Evolutionary conservation across 2,329 filamentous ascomycete species (phyloP), one percentile per base, ranked within the genome.

Genomic region (Coniochaeta sp.): DNA sequence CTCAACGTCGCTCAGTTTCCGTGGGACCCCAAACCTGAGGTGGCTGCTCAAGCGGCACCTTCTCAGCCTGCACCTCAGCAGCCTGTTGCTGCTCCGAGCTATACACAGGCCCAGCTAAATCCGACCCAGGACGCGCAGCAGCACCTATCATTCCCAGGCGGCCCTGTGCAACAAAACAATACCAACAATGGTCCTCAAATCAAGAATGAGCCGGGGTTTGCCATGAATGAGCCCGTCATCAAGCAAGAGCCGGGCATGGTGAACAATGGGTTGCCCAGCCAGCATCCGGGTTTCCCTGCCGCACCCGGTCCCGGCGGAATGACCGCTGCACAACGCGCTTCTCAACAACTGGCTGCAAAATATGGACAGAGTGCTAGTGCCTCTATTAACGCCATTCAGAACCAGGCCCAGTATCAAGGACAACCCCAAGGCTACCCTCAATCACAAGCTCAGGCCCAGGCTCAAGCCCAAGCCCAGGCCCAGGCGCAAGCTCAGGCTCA

Each of bases 1-100:
- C 86, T 96, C 65, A 86, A 89, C 65, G 89, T 98, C 63, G 95
- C 95, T 62, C 80, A 85, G 60, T 97, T 98, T 72, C 93, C 95
- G 12, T 99, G 95, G 95, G 95, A 99, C 71, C 93, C 95, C 50
- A 88, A 89, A 71, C 88, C 89, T 57, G 87, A 52, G 47, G 22
- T 17, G 22, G 47, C n/a, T 52, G 22, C 47, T 52, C 47, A 52
- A 30, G 22, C 47, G 22, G 22, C 89, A 68, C 69, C 79, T 67
- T 68, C 73, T 61, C 71, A 77, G 60, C 73, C 74, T 65, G 57
- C 74, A 71, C 60, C 69, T 67, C 60, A 73, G 68, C 66, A 72
- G 65, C 65, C 66, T 62, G 61, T 69, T 54, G 40, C 64, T 24
- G 54, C 63, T 8, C 57, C 65, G 55, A 65, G 59, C 63, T 75